Evolutionary conservation across 2,329 filamentous ascomycete genomes (phyloP).

Genomic region (Penicillium fuscoglaucum): DNA sequence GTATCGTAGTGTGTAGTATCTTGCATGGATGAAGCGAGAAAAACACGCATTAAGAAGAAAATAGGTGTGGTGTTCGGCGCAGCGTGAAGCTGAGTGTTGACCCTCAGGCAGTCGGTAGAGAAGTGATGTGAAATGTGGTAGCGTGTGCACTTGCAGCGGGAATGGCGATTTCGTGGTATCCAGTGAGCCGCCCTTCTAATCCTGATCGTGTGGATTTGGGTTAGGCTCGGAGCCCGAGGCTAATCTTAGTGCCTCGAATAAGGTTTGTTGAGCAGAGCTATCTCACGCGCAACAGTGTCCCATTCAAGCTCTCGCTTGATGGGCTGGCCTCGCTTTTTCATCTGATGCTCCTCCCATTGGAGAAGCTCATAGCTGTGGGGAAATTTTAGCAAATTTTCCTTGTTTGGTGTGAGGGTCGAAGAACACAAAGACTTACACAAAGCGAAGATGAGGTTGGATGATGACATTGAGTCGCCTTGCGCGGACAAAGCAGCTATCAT

Average conservation of each 20-base stretch:
- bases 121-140: not conserved
- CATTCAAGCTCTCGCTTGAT: conserved; percentile 83
- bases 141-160: not conserved
- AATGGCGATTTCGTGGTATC: not conserved
- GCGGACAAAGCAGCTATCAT: conserved; percentile 75
- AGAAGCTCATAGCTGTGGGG: conserved; percentile 70
- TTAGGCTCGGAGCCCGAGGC: not conserved
- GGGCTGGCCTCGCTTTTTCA: conserved; percentile 52
- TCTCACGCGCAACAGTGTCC: conserved; percentile 82
- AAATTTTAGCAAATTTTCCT: conserved; percentile 17
- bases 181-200: not conserved
- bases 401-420: not conserved
- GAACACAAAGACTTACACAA: conserved; percentile 59
- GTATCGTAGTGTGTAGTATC: conserved; percentile 2
- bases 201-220: not conserved
- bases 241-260: conserved; percentile 63
- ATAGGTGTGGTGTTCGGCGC: not conserved
- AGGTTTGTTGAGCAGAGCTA: conserved; percentile 93
- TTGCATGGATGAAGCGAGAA: conserved; percentile 5
- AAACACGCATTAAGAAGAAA: conserved; percentile 8
- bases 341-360: conserved; percentile 87
- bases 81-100: not conserved
- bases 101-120: not conserved
- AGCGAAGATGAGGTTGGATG: conserved; percentile 92
- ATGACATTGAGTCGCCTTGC: conserved; percentile 94